Evolutionary conservation across 129 eudicot genomes (phyloP), one percentile per base, ranked within the genome.

Genomic region (Ambrosia trifida): DNA sequence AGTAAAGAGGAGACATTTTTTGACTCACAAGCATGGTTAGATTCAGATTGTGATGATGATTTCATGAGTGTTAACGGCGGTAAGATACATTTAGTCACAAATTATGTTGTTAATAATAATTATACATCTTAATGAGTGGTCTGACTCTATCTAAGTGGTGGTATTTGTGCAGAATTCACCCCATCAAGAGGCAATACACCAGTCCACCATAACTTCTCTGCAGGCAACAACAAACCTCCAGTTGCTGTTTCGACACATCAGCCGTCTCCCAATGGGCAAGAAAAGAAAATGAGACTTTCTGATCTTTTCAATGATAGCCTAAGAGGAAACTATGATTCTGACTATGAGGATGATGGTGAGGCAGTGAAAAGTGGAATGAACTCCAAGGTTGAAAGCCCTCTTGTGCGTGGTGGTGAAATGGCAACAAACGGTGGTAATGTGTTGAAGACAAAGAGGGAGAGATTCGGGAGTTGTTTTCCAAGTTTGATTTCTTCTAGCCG

Each of bases 1-100:
- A 88, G 88, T 80, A 88, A 85, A 78, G 95, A 88, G 57, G 96
- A 88, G 68, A 64, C 78, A 33, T 88, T 88, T 70, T 88, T 83
- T 45, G 96, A 88, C 74, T 83, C 96, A 31, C 96, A 88, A 31
- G 87, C 83, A 49, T 88, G 96, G 96, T 63, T 85, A 51, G 96
- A 88, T 7, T 88, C 96, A 0, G 96, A 88, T 38, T 83, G 96
- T 65, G 96, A 88, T 30, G 91, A 88, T 75, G 84, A 80, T 80
- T 88, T 81, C 77, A 73, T 69, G 72, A 88, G 96, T n/a, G 85
- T 88, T 24, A 85, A 81, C 44, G 96, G 96, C 16, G 90, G 90
- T 85, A 81, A 79, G 85, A 80, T 52, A 4, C 71, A 18, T 30
- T 41, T n/a, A 53, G 46, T 52, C 28, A 60, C 53, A 68, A 58